These are phyloP conservation scores for Globisporangium paroecandrum DNA, from an alignment of 352 stramenopile species.

Conservation along the genomic window DNA sequence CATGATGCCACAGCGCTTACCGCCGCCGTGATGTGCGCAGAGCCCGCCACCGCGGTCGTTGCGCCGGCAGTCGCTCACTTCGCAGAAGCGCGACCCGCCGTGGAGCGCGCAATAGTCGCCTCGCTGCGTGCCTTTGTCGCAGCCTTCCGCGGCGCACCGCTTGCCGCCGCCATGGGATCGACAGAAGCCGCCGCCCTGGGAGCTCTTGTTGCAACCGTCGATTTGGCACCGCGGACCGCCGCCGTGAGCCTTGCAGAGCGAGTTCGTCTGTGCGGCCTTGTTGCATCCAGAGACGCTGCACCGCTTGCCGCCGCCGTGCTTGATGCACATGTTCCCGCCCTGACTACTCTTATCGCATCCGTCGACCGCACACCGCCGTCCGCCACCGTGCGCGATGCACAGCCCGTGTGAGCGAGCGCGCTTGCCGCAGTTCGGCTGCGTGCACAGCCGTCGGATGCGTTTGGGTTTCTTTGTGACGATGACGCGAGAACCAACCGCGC, in stretches of 20 bases:
- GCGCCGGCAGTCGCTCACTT: slow-evolving; percentile 69
- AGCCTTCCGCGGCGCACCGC: slow-evolving; percentile 73
- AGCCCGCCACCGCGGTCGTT: slow-evolving; percentile 79
- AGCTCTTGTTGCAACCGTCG: slow-evolving; percentile 56
- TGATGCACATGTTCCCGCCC: slow-evolving; percentile 78
- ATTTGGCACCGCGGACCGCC: slow-evolving; percentile 74
- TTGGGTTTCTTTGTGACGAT: slow-evolving; percentile 9
- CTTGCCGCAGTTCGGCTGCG: slow-evolving; percentile 24
- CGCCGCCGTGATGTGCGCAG: slow-evolving; percentile 71
- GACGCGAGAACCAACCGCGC: not conserved
- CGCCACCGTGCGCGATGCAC: slow-evolving; percentile 26
- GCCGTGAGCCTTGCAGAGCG: slow-evolving; percentile 82
- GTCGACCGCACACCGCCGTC: slow-evolving; percentile 29
- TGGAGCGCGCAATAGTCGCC: slow-evolving; percentile 82
- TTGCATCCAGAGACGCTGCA: slow-evolving; percentile 69
- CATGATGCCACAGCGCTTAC: slow-evolving; percentile 66
- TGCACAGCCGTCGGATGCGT: slow-evolving; percentile 21
- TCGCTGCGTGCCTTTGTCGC: slow-evolving; percentile 81
- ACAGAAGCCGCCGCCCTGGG: slow-evolving; percentile 74
- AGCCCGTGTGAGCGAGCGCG: slow-evolving; percentile 29
- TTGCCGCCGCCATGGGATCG: slow-evolving; percentile 83
- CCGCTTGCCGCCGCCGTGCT: slow-evolving; percentile 75
- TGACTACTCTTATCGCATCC: slow-evolving; percentile 79
- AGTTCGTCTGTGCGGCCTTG: slow-evolving; percentile 77
- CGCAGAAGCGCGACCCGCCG: slow-evolving; percentile 77